Evolutionary conservation across 2,329 filamentous ascomycete species (phyloP).

Genomic region (Apiospora saccharicola): DNA sequence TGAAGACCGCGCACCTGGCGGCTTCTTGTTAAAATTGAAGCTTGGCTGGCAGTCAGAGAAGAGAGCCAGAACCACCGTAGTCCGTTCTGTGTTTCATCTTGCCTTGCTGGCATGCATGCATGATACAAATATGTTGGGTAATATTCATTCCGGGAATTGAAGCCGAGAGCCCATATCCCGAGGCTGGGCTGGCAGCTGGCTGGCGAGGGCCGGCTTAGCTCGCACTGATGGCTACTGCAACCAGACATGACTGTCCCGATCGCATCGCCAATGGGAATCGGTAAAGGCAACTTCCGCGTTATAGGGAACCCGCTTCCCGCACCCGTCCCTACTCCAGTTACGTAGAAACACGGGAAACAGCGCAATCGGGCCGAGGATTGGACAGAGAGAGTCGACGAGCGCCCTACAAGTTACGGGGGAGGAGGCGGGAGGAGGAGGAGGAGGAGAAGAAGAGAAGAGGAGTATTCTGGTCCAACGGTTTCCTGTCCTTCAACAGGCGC

Average conservation of each 20-base stretch:
- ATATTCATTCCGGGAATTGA: too few relatives aligned
- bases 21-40: neutral
- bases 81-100: conserved; percentile 6
- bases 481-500: neutral
- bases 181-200: too few relatives aligned
- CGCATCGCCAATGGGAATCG: conserved; percentile 15
- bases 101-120: neutral
- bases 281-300: neutral
- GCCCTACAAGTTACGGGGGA: conserved; percentile 17
- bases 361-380: conserved; percentile 11
- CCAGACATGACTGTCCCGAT: neutral
- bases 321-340: conserved; percentile 5
- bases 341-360: conserved; percentile 2
- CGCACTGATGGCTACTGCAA: neutral
- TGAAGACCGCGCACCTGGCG: conserved; percentile 3
- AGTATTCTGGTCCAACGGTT: neutral
- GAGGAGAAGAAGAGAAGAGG: neutral
- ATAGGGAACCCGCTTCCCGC: neutral
- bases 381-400: neutral
- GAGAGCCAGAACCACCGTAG: conserved; percentile 1
- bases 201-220: neutral
- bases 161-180: too few relatives aligned
- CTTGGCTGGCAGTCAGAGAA: neutral
- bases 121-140: too few relatives aligned
- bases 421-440: neutral